Conservation (phyloP, 2,329 filamentous ascomycete genomes). For the Torrubiella hemipterigena region DNA sequence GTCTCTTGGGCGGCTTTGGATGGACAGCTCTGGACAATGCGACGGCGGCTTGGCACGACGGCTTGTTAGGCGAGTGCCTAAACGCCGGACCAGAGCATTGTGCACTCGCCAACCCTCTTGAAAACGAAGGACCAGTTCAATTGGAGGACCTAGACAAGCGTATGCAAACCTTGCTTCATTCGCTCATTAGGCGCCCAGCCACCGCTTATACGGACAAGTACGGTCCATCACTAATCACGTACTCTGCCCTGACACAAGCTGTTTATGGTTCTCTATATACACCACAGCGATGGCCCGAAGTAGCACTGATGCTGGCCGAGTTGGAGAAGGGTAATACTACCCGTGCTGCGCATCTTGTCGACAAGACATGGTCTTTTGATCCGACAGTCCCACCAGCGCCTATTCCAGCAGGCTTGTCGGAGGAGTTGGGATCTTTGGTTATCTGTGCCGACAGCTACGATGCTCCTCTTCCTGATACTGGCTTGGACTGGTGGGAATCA, state of each 20-base stretch:
- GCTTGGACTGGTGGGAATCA: conserved; percentile 30
- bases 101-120: conserved; percentile 24
- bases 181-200: conserved; percentile 24
- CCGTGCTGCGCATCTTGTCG: conserved; percentile 25
- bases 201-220: conserved; percentile 22
- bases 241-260: conserved; percentile 24
- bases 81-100: conserved; percentile 33
- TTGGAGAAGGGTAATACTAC: conserved; percentile 33
- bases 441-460: conserved; percentile 35
- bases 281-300: conserved; percentile 22
- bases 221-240: conserved; percentile 33
- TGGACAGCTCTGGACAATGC: conserved; percentile 35
- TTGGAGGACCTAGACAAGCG: conserved; percentile 23
- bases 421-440: conserved; percentile 28
- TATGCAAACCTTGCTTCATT: conserved; percentile 24
- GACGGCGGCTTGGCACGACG: conserved; percentile 35
- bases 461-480: conserved; percentile 22
- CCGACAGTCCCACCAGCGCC: conserved; percentile 19
- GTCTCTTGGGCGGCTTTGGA: conserved; percentile 31
- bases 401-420: conserved; percentile 16
- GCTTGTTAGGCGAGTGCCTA: conserved; percentile 37
- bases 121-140: conserved; percentile 16
- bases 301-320: conserved; percentile 28
- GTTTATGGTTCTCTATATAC: conserved; percentile 32
- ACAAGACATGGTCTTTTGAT: conserved; percentile 28